Evolutionary conservation across 2,329 filamentous ascomycete genomes (phyloP).

Genomic region (Fusarium protoensiforme): DNA sequence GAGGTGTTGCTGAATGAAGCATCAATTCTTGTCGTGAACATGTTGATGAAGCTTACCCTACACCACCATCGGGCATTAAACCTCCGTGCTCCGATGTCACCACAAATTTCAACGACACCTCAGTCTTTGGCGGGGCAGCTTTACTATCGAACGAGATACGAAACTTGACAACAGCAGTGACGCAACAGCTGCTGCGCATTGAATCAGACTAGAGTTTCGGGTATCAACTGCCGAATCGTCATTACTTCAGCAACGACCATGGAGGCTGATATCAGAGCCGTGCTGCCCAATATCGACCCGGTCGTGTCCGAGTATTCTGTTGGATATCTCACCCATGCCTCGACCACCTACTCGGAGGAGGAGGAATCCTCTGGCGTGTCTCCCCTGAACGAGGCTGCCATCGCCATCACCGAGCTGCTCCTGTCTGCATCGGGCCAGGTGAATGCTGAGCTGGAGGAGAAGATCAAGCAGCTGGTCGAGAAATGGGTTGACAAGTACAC

Average conservation of each 20-base stretch:
- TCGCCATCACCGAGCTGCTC: slow-evolving; percentile 86
- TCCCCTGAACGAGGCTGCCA: slow-evolving; percentile 85
- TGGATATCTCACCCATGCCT: slow-evolving; percentile 94
- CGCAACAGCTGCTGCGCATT: not conserved
- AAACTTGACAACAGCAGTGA: slow-evolving; percentile 6
- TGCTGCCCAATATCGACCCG: slow-evolving; percentile 88
- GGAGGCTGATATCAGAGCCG: slow-evolving; percentile 87
- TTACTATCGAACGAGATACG: slow-evolving; percentile 27
- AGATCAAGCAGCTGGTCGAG: slow-evolving; percentile 84
- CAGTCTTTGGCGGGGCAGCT: slow-evolving; percentile 34
- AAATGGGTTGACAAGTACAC: slow-evolving; percentile 90
- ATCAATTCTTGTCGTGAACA: not conserved
- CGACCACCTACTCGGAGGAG: slow-evolving; percentile 81
- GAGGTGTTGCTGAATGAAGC: not conserved
- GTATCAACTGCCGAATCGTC: not conserved
- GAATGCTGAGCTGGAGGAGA: slow-evolving; percentile 76
- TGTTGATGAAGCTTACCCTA: slow-evolving; percentile 15
- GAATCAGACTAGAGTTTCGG: not conserved
- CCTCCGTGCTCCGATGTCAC: slow-evolving; percentile 23
- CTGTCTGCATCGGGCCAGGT: slow-evolving; percentile 92
- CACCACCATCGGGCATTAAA: slow-evolving; percentile 28
- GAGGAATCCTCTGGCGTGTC: slow-evolving; percentile 76
- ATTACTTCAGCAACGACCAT: slow-evolving; percentile 58
- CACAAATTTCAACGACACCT: slow-evolving; percentile 43
- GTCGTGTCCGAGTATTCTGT: slow-evolving; percentile 92